Conservation (phyloP, 2,329 filamentous ascomycete species). For the Aspergillus transmontanensis region DNA sequence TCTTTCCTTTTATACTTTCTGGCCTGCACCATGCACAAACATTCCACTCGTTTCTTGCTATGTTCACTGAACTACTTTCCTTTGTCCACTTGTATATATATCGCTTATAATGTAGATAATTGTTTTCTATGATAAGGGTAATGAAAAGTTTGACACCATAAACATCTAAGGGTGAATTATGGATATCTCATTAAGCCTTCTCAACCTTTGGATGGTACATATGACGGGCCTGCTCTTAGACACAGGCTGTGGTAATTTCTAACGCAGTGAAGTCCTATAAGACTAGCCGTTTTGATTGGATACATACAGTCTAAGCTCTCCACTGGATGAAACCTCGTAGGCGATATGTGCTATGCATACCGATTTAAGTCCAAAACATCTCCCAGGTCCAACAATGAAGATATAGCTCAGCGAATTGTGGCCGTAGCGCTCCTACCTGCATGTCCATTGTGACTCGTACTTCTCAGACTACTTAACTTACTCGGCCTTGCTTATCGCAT, state of each 20-base stretch:
- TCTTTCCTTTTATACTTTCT: background rate
- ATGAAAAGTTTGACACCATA: background rate
- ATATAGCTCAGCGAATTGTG: no score
- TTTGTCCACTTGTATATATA: background rate
- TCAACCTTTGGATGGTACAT: background rate
- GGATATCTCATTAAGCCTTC: background rate
- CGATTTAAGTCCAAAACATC: background rate
- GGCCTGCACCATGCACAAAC: background rate
- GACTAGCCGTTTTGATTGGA: background rate
- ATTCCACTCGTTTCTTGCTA: background rate
- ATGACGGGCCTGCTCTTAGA: background rate
- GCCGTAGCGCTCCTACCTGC: no score
- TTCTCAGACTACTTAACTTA: background rate
- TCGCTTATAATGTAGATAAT: background rate
- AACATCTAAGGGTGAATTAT: background rate
- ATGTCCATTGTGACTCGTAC: no score
- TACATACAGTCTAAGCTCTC: background rate
- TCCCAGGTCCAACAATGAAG: background rate
- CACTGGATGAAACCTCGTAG: background rate
- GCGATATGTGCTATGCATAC: background rate
- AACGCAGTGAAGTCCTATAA: background rate
- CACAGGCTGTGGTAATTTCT: background rate
- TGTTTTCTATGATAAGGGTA: background rate
- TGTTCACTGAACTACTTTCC: background rate
- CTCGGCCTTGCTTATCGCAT: no score